These are phyloP conservation scores for Podaxis sp. DNA, from an alignment of 768 basidiomycete genomes.

Conservation along the genomic window DNA sequence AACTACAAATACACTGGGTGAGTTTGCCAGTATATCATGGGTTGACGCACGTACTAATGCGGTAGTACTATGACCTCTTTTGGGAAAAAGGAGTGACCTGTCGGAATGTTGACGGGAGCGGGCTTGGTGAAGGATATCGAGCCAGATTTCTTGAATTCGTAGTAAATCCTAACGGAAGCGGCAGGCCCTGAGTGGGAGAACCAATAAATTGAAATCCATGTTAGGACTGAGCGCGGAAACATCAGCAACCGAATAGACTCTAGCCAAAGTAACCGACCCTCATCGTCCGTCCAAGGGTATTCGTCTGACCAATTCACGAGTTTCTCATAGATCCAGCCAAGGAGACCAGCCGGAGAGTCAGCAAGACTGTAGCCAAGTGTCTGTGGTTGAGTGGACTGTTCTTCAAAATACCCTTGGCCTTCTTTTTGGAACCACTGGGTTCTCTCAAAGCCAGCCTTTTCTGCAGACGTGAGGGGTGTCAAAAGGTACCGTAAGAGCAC, in stretches of 20 bases:
- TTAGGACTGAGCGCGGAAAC: constrained; percentile 40
- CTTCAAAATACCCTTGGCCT: constrained; percentile 37
- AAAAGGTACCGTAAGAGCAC: constrained; percentile 27
- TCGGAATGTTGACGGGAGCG: constrained; percentile 34
- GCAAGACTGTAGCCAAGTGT: constrained; percentile 53
- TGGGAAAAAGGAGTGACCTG: constrained; percentile 54
- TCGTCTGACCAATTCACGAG: constrained; percentile 44
- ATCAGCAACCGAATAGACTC: not conserved
- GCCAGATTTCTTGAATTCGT: constrained; percentile 35
- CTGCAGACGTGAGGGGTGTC: constrained; percentile 28
- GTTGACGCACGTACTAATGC: constrained; percentile 25
- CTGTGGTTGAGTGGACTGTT: constrained; percentile 50
- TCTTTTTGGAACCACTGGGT: constrained; percentile 27
- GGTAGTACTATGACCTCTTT: constrained; percentile 39
- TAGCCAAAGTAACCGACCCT: constrained; percentile 30
- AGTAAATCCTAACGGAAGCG: constrained; percentile 59
- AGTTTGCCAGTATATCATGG: not conserved
- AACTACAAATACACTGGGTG: constrained; percentile 32
- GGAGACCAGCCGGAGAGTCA: constrained; percentile 56
- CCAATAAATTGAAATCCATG: constrained; percentile 61
- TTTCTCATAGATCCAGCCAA: constrained; percentile 56
- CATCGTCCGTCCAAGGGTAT: constrained; percentile 58
- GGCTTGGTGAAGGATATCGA: constrained; percentile 8
- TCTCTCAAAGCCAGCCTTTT: constrained; percentile 34
- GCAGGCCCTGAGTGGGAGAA: constrained; percentile 60